A percentile compares a stretch with the other conserved stretches of the same genome.
Conservation (phyloP, 257 asterid species). For the Scutellaria minor region DNA sequence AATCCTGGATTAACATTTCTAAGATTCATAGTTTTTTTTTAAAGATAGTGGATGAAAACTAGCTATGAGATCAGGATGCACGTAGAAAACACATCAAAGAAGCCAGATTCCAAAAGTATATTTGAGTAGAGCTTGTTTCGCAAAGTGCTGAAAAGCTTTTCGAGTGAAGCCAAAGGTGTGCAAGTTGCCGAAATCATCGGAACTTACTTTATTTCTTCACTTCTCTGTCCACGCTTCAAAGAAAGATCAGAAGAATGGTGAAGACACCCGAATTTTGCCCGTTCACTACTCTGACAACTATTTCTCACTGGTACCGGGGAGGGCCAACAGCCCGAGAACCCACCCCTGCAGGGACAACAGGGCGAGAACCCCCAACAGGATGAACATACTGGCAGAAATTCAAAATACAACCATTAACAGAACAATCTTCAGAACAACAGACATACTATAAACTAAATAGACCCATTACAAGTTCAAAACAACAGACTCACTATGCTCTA, state of each 20-base stretch:
- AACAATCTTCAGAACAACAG: no score
- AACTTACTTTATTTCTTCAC: conserved; percentile 74
- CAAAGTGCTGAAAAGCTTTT: conserved; percentile 47
- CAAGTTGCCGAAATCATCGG: conserved; percentile 60
- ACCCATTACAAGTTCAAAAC: no score
- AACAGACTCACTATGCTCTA: no score
- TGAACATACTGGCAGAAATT: no score
- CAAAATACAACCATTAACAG: no score
- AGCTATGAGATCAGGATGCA: conserved; percentile 68
- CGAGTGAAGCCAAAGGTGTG: conserved; percentile 33
- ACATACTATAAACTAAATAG: no score
- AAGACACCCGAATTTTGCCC: conserved; percentile 82
- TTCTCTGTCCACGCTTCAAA: conserved; percentile 73
- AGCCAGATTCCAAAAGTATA: conserved; percentile 47
- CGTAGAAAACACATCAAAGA: conserved; percentile 67
- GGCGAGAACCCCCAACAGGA: no score
- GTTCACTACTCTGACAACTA: conserved; percentile 95
- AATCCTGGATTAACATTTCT: no score
- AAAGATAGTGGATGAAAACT: no score
- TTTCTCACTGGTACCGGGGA: conserved; percentile 90
- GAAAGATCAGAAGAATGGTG: conserved; percentile 46
- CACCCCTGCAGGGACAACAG: no score
- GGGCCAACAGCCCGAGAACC: no score
- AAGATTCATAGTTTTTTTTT: no score
- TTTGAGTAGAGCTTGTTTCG: conserved; percentile 45